Evolutionary conservation across 345 rosid species (phyloP).

Genomic region (Populus nigra): DNA sequence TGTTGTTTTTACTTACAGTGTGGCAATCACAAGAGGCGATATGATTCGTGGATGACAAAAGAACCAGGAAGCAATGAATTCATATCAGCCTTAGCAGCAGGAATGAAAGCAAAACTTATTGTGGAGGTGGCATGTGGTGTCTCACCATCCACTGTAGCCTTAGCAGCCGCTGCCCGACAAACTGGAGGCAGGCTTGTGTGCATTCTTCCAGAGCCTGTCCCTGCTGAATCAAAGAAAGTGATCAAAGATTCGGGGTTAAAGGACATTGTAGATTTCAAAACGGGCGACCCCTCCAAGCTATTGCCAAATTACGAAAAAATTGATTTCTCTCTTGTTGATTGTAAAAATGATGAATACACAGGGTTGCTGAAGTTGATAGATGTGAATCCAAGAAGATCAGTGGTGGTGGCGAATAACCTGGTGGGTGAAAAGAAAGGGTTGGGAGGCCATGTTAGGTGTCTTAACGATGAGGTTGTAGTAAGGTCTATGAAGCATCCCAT

Average conservation of each 20-base stretch:
- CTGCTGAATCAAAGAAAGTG: constrained; percentile 27
- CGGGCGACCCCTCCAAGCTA: constrained; percentile 39
- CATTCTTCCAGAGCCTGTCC: constrained; percentile 38
- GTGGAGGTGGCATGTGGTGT: constrained; percentile 40
- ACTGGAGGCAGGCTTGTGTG: constrained; percentile 45
- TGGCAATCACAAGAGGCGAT: constrained; percentile 19
- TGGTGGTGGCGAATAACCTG: constrained; percentile 49
- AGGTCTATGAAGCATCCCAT: constrained; percentile 43
- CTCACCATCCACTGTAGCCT: constrained; percentile 44
- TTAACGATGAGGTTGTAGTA: constrained; percentile 28
- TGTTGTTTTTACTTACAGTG: constrained; percentile 17
- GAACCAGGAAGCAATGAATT: constrained; percentile 48
- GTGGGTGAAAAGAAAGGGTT: constrained; percentile 30
- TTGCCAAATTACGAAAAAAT: constrained; percentile 32
- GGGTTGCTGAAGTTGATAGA: constrained; percentile 33
- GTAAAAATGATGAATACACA: constrained; percentile 31
- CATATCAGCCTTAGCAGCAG: constrained; percentile 55
- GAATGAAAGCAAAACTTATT: constrained; percentile 41
- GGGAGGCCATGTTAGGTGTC: constrained; percentile 33
- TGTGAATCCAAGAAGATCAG: constrained; percentile 34
- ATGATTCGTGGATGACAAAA: constrained; percentile 18
- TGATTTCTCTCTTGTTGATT: constrained; percentile 45
- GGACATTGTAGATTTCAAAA: constrained; percentile 41
- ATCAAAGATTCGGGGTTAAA: constrained; percentile 37
- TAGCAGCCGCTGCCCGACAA: constrained; percentile 52